A percentile compares a stretch with the other conserved stretches of the same genome.
phyloP scores from a whole-genome alignment of 2,329 filamentous ascomycete species.

The Calonectria montana region DNA sequence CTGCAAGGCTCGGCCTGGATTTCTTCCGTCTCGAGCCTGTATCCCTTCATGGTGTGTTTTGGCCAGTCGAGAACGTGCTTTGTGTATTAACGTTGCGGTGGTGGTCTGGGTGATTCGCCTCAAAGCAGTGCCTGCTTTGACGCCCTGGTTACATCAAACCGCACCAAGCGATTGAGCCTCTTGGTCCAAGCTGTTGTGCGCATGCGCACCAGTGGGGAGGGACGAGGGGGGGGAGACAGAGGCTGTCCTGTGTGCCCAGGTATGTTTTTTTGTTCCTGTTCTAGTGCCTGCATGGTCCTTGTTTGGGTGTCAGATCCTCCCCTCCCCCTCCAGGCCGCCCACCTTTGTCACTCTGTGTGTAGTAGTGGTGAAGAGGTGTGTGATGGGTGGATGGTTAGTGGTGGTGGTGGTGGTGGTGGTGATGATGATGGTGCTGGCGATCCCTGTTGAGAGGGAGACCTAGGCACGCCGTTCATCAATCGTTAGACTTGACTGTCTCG shows the following conservation, averaged over 20 bases:
- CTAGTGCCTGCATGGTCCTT: constrained; percentile 16
- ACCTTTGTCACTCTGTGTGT: background rate
- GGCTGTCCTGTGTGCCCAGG: background rate
- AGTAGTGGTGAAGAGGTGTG: background rate
- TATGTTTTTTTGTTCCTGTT: constrained; percentile 9
- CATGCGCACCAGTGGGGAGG: background rate
- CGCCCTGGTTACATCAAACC: constrained; percentile 6
- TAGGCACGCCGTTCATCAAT: background rate
- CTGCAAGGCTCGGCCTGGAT: constrained; percentile 2
- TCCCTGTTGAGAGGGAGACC: background rate
- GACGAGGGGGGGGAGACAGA: constrained; percentile 2
- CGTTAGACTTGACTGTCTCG: background rate
- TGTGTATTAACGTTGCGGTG: background rate
- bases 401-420: background rate
- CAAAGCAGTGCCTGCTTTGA: constrained; percentile 1
- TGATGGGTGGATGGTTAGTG: background rate
- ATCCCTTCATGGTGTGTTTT: constrained; percentile 6
- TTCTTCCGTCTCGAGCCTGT: constrained; percentile 7
- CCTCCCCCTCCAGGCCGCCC: constrained; percentile 4
- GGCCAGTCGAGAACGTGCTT: background rate
- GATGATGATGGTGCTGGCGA: background rate
- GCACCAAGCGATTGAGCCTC: constrained; percentile 5
- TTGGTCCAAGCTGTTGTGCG: background rate
- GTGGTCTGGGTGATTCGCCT: constrained; percentile 3
- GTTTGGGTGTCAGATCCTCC: constrained; percentile 13